Conservation (phyloP, 768 basidiomycete species). For the Mycena olivaceomarginata region DNA sequence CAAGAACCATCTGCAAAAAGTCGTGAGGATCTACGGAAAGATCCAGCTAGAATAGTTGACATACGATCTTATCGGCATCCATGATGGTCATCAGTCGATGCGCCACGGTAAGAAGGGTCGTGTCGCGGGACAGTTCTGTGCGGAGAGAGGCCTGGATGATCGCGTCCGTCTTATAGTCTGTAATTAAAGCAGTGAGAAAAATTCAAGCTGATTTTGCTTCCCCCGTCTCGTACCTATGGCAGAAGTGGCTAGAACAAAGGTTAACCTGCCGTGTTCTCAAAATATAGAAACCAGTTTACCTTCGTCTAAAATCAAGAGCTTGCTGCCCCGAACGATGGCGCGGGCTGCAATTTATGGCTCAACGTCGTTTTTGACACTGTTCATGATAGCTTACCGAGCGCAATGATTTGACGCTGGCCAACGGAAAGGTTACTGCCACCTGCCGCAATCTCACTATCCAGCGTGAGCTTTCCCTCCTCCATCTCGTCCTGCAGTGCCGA, state of each 20-base stretch:
- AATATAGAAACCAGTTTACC: conserved; percentile 47
- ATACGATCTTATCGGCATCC: conserved; percentile 54
- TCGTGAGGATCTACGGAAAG: conserved; percentile 10
- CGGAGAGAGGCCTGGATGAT: conserved; percentile 65
- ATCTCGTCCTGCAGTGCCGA: conserved; percentile 31
- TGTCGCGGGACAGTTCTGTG: conserved; percentile 54
- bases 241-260: conserved; percentile 8
- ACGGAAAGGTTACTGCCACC: conserved; percentile 66
- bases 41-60: conserved; percentile 39
- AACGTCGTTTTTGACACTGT: neutral
- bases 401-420: conserved; percentile 57
- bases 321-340: conserved; percentile 73
- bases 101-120: conserved; percentile 47
- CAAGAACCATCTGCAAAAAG: conserved; percentile 57
- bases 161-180: conserved; percentile 58
- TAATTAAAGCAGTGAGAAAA: neutral
- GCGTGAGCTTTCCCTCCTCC: conserved; percentile 41
- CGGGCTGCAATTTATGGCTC: conserved; percentile 45
- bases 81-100: conserved; percentile 57
- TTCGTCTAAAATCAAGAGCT: conserved; percentile 76
- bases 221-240: conserved; percentile 14
- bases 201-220: neutral
- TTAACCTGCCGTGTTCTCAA: too few relatives aligned
- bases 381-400: conserved; percentile 51
- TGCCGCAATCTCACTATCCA: conserved; percentile 65